Evolutionary conservation across 2,329 filamentous ascomycete species (phyloP), one percentile per base, ranked within the genome.

Genomic region (Xylaria sp.): DNA sequence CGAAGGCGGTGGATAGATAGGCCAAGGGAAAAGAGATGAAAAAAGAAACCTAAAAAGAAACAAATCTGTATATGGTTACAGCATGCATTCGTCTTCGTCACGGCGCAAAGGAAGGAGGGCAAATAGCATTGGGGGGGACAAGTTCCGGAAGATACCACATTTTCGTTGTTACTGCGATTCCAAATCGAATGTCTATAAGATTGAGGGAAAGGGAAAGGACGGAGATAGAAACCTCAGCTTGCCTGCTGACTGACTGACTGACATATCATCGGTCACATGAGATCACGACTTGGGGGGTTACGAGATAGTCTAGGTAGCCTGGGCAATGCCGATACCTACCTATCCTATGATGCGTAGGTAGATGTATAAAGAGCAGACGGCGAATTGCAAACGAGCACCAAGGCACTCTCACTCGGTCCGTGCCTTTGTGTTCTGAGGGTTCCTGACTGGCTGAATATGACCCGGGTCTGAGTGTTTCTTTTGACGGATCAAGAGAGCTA

Each of bases 1-100:
- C 1, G 86, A 87, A 70, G 82, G 82, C 41, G 75, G 75, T 46
- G 76, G 75, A 43, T 70, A 75, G 75, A 43, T 70, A 75, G 72
- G 41, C 20, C 8, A 45, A 25, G 41, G 12, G 28, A 34, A 41
- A 39, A 45, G 9, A n/a, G 34, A 23, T 20, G 20, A 28, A 67
- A 57, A 36, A 45, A 23, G 30, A 58, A 41, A 55, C 15, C 8
- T 6, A 58, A 43, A 52, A 56, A 45, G 36, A 30, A 53, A 34
- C 48, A 48, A 56, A 58, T 55, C 60, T 69, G 61, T 71, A 69
- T 69, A 45, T 45, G 34, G 45, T 25, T 66, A 56, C 68, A 68
- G 65, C 62, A 70, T 68, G 63, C 65, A 61, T 63, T 65, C 62
- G 56, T 63, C 53, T 68, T 66, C 45, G 53, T 57, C 58, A 68